Evolutionary conservation across 345 rosid genomes (phyloP).

Genomic region (Mercurialis annua): DNA sequence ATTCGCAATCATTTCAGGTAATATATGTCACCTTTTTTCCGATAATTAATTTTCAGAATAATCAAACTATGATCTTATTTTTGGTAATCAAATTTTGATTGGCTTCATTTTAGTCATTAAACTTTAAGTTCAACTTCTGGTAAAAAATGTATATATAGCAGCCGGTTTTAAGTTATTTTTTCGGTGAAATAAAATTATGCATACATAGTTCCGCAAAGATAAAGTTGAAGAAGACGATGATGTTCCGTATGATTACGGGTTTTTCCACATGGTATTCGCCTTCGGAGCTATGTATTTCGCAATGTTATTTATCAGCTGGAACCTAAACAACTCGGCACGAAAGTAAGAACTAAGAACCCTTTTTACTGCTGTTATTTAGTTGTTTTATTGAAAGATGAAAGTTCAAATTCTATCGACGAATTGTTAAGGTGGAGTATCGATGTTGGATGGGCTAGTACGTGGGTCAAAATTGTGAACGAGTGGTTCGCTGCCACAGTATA

Average conservation of each 20-base stretch:
- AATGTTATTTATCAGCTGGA: conserved; percentile 89
- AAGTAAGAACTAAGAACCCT: conserved; percentile 45
- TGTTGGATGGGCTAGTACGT: conserved; percentile 89
- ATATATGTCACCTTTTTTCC: no score
- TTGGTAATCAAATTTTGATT: no score
- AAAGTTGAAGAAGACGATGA: conserved; percentile 53
- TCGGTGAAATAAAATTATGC: no score
- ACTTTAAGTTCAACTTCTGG: no score
- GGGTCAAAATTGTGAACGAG: conserved; percentile 86
- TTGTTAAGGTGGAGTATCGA: conserved; percentile 93
- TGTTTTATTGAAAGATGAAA: background rate
- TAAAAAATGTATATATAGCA: no score
- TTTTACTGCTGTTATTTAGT: background rate
- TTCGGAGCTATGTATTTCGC: conserved; percentile 92
- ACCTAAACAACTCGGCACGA: conserved; percentile 53
- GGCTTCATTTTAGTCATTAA: no score
- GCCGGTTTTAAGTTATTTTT: no score
- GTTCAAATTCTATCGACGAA: background rate
- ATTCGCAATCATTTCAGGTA: conserved; percentile 82
- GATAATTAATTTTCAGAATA: no score
- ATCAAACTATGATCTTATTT: no score
- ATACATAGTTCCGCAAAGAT: conserved; percentile 61
- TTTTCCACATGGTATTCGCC: conserved; percentile 81
- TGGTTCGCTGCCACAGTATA: conserved; percentile 84
- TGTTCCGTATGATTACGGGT: conserved; percentile 68